Conservation (phyloP, 1,284 basidiomycete species). For the Ceratobasidium sp. region DNA sequence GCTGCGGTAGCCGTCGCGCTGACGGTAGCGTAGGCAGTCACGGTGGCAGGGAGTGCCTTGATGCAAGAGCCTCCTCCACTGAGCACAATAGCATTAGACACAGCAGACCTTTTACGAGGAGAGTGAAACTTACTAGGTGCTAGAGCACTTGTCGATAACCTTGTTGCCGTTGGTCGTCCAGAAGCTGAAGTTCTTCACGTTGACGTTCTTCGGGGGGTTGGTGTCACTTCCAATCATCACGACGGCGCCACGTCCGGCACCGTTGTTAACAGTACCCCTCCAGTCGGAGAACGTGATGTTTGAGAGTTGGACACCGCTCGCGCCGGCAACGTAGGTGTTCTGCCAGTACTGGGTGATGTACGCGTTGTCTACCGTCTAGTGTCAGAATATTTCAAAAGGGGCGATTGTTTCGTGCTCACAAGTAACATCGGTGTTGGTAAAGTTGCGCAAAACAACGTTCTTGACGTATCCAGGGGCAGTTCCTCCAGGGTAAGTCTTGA, state of each 20-base stretch:
- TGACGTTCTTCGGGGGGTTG: constrained; percentile 14
- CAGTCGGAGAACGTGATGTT: constrained; percentile 34
- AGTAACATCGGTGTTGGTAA: constrained; percentile 45
- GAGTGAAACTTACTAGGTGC: constrained; percentile 5
- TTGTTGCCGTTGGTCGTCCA: constrained; percentile 24
- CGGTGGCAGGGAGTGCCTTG: constrained; percentile 1
- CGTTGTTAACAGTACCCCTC: constrained; percentile 20
- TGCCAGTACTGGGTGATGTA: constrained; percentile 39
- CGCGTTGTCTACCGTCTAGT: constrained; percentile 10
- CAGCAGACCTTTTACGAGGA: neutral
- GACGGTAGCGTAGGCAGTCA: neutral
- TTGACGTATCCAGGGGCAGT: constrained; percentile 50
- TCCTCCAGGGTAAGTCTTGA: constrained; percentile 55
- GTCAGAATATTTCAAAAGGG: neutral
- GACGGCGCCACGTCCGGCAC: constrained; percentile 13
- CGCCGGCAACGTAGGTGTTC: constrained; percentile 16
- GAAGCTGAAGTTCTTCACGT: constrained; percentile 35
- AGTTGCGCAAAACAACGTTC: constrained; percentile 55
- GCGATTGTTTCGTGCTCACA: neutral
- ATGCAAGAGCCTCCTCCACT: constrained; percentile 30
- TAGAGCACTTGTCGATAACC: constrained; percentile 7
- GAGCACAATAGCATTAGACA: neutral
- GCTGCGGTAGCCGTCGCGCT: constrained; percentile 4
- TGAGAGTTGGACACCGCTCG: constrained; percentile 12
- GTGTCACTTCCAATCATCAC: constrained; percentile 36